Evolutionary conservation across 352 stramenopile species (phyloP), one percentile per base, ranked within the genome.

Genomic region (Pythium utonaiense): DNA sequence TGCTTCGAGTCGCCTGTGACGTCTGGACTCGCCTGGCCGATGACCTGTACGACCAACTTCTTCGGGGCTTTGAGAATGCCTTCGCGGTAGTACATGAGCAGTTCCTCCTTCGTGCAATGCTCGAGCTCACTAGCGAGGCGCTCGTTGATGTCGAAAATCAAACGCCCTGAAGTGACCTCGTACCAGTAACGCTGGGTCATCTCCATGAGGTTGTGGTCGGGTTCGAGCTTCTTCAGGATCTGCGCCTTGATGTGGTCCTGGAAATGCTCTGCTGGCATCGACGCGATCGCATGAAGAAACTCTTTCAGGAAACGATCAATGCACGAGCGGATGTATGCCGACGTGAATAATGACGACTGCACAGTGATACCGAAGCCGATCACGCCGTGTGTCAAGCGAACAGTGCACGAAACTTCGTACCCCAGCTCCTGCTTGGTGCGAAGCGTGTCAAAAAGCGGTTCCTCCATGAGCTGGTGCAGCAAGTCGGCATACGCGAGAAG

Each of bases 341-440:
- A 72, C 17, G 72, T 70, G 24, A 91, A 89, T 38, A 90, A 66
- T 13, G 84, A 91, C n/a, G 86, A 93, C 59, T 93, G 69, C 5
- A 95, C 86, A 61, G 80, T 87, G 27, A 96, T 76, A n/a, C 82
- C 80, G 53, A 86, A 95, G 27, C 86, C 85, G 27, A 95, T 70
- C 45, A 96, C 80, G 27, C 86, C 83, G 49, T 94, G 83, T 3
- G 85, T 94, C 21, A 91, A 69, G 19, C 83, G 82, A 56, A 91
- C 79, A 0, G 74, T 90, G 62, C 88, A 96, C n/a, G 82, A 93
- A 12, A 96, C 88, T 30, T 93, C 83, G 69, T 96, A 96, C 2
- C 87, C 88, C 3, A 96, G 72, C 57, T 96, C 87, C 57, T 96
- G 74, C 64, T 96, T 96, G 1, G 88, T 96, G 25, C 88, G 81